phyloP scores from a whole-genome alignment of 495 filamentous ascomycete genomes.

The Chaetomium tenue region DNA sequence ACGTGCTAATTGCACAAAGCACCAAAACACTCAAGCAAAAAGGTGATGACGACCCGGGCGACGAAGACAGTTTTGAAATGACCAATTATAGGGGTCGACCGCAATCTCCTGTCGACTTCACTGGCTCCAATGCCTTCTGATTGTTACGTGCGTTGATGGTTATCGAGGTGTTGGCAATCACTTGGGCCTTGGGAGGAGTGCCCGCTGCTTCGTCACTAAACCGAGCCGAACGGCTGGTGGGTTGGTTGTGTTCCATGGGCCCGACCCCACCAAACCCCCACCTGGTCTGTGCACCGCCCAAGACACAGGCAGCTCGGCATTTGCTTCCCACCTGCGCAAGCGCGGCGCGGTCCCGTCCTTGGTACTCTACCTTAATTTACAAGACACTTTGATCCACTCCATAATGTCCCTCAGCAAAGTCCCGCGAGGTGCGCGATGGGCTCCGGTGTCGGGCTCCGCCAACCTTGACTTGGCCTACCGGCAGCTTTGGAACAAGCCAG shows the following conservation, averaged over 20 bases:
- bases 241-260: no score
- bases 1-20: neutral
- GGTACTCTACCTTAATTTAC: neutral
- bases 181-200: no score
- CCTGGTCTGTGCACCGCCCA: neutral
- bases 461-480: slow-evolving; percentile 40
- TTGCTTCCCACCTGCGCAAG: neutral
- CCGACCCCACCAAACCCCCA: neutral
- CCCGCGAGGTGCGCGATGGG: slow-evolving; percentile 38
- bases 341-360: no score
- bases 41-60: slow-evolving; percentile 17
- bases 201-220: no score
- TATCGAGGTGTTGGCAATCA: neutral
- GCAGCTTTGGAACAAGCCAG: slow-evolving; percentile 26
- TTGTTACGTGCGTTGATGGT: neutral
- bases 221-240: no score
- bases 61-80: slow-evolving; percentile 30
- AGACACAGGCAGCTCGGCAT: neutral
- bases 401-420: neutral
- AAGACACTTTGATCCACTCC: neutral
- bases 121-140: slow-evolving; percentile 6
- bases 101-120: slow-evolving; percentile 26
- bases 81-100: slow-evolving; percentile 24
- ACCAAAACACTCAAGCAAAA: slow-evolving; percentile 3
- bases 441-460: slow-evolving; percentile 40